Conservation (phyloP, 495 filamentous ascomycete species). For the Lasiosphaeris hirsuta region DNA sequence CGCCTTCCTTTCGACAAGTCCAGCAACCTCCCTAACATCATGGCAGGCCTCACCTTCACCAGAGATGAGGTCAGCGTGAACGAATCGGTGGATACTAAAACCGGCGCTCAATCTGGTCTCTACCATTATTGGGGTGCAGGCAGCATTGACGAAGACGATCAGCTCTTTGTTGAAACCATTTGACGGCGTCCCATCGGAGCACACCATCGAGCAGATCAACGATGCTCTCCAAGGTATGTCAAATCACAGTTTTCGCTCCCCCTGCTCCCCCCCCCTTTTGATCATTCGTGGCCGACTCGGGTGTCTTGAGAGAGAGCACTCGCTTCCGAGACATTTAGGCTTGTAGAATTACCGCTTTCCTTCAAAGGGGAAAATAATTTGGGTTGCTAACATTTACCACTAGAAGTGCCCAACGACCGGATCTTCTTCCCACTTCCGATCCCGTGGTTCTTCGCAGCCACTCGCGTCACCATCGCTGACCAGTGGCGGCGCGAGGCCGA, state of each 20-base stretch:
- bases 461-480: not conserved
- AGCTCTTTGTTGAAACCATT: not conserved
- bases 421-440: slow-evolving; percentile 9
- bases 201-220: slow-evolving; percentile 7
- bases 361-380: too few species aligned
- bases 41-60: not conserved
- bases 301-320: too few species aligned
- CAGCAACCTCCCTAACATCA: not conserved
- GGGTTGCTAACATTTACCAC: too few species aligned
- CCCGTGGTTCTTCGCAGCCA: not conserved
- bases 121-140: slow-evolving; percentile 1
- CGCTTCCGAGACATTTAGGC: too few species aligned
- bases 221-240: not conserved
- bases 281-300: too few species aligned
- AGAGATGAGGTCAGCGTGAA: not conserved
- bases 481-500: not conserved
- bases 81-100: not conserved
- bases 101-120: not conserved
- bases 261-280: too few species aligned
- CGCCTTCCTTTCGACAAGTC: not conserved
- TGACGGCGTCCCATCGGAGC: not conserved
- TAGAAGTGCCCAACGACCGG: not conserved
- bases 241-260: too few species aligned
- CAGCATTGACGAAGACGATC: not conserved
- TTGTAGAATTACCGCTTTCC: too few species aligned